Percentiles rank a stretch among this genome's conserved stretches.
phyloP scores from a whole-genome alignment of 192 early-diverging fungal species.

The Gaertneriomyces sp. region DNA sequence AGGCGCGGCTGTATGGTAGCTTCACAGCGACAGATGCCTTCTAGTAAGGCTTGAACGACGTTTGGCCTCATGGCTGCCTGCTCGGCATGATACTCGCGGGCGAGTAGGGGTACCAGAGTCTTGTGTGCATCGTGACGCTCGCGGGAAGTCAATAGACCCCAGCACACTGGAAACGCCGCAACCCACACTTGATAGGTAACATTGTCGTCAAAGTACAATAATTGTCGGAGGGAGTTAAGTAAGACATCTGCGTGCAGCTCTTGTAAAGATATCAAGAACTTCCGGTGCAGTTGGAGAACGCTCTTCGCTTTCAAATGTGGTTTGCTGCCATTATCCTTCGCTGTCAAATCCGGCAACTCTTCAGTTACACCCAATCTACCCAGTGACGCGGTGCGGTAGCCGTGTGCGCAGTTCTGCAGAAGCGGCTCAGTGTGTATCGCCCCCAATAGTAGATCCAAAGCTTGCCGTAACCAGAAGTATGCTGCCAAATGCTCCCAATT shows the following conservation, averaged over 20 bases:
- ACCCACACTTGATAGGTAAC: slow-evolving; percentile 80
- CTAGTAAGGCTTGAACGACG: slow-evolving; percentile 87
- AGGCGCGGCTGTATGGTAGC: slow-evolving; percentile 63
- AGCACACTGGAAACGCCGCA: slow-evolving; percentile 76
- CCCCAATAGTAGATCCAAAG: slow-evolving; percentile 81
- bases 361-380: background rate
- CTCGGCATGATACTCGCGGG: slow-evolving; percentile 83
- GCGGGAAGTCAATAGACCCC: slow-evolving; percentile 66
- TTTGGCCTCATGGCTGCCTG: slow-evolving; percentile 84
- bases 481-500: slow-evolving; percentile 88
- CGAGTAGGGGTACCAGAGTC: slow-evolving; percentile 76
- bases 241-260: slow-evolving; percentile 40
- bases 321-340: background rate
- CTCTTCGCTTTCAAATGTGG: background rate
- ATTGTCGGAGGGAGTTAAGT: slow-evolving; percentile 36
- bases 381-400: slow-evolving; percentile 16
- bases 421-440: slow-evolving; percentile 18
- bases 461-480: slow-evolving; percentile 92
- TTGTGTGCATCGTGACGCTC: slow-evolving; percentile 86
- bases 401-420: slow-evolving; percentile 16
- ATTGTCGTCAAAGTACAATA: slow-evolving; percentile 44
- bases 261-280: slow-evolving; percentile 59
- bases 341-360: background rate
- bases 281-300: slow-evolving; percentile 50
- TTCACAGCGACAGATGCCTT: slow-evolving; percentile 73